A percentile compares a stretch with the other conserved stretches of the same genome.
These are phyloP conservation scores for Naganishia kalamii DNA, from an alignment of 768 basidiomycete genomes.

Conservation along the genomic window DNA sequence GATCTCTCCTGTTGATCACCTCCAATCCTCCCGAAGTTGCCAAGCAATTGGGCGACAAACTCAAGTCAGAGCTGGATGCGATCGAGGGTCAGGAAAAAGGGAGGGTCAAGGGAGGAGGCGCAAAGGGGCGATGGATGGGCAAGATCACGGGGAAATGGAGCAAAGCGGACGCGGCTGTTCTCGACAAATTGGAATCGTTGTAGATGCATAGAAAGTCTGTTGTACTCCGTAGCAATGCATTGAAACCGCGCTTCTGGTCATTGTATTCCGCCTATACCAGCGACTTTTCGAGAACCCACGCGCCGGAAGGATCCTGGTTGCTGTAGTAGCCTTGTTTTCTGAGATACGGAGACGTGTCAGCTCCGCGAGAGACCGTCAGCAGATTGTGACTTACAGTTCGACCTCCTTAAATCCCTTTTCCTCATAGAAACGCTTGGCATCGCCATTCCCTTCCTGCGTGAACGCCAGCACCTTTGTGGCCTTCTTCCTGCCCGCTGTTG, in stretches of 20 bases:
- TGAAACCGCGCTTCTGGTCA: neutral
- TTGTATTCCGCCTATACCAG: neutral
- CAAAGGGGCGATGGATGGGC: conserved; percentile 42
- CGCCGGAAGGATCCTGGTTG: conserved; percentile 11
- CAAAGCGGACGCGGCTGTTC: neutral
- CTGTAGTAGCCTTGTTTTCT: conserved; percentile 14
- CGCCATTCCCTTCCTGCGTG: conserved; percentile 40
- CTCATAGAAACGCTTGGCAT: conserved; percentile 40
- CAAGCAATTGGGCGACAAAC: conserved; percentile 32
- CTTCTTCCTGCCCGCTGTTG: conserved; percentile 29
- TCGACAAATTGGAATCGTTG: neutral
- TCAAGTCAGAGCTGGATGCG: conserved; percentile 32
- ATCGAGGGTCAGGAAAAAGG: conserved; percentile 24
- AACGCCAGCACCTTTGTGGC: conserved; percentile 37
- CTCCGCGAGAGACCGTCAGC: neutral
- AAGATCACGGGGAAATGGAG: conserved; percentile 42
- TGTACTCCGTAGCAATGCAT: neutral
- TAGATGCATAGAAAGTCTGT: neutral
- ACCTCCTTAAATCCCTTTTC: conserved; percentile 37
- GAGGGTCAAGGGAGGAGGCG: conserved; percentile 43
- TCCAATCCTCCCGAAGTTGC: conserved; percentile 33
- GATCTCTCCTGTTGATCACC: conserved; percentile 31
- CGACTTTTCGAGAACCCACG: conserved; percentile 10
- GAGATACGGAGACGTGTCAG: neutral
- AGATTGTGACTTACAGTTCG: conserved; percentile 32